Evolutionary conservation across 169 alveolate genomes (phyloP), one percentile per base, ranked within the genome.

Genomic region (Perkinsus marinus): DNA sequence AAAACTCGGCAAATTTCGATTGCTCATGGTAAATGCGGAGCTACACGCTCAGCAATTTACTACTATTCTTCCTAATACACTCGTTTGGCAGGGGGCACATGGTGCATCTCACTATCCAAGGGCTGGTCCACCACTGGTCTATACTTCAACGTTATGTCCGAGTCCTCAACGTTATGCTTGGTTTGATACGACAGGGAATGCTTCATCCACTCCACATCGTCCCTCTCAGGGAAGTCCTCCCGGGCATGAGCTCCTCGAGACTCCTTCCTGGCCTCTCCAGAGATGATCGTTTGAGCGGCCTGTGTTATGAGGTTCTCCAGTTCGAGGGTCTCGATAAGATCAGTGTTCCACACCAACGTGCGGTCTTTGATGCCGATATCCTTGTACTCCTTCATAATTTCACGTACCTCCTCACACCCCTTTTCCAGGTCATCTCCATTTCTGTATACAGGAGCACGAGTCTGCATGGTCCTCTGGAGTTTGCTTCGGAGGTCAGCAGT

Each of bases 241-340:
- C 99, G 97, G n/a, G 99, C 98, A 93, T 98, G 99, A 30, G 99
- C 99, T 0, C 99, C 99, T 92, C 99, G 95, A 39, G 99, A 97
- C 94, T 98, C 99, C 95, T 97, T 96, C 93, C 99, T 96, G 39
- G 97, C 96, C 91, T 96, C 98, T 19, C 99, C 99, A 36, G 98
- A 96, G 89, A 94, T 93, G 39, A 98, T 97, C 36, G 99, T 97
- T 94, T 97, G 99, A 68, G 97, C 94, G 39, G 99, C 94, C 92
- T 93, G 96, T 36, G 96, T 96, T 41, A 98, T 94, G 92, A 98
- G 96, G 93, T 98, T 98, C 91, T 98, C 99, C 39, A 98, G 95
- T 92, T 98, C 99, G 91, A 98, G 93, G 34, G 99, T 96, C 94
- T 98, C 99, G 91, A 97, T 92, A 46, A 98, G 95, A 93, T 98